These are phyloP conservation scores for Symmetrospora coprosmae DNA, from an alignment of 768 basidiomycete genomes.

Conservation along the genomic window DNA sequence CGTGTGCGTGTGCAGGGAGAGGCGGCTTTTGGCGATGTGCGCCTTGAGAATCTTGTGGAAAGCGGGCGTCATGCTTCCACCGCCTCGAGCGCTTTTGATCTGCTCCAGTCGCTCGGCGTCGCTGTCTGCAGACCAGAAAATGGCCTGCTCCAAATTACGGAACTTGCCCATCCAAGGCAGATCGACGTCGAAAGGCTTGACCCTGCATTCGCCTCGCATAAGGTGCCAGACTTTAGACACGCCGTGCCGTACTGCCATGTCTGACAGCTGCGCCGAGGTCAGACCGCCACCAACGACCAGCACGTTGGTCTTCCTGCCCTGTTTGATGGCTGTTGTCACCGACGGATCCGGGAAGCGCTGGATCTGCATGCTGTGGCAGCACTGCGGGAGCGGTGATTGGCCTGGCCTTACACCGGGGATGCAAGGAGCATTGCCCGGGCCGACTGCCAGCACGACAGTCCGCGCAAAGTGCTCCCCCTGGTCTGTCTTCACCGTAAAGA, in stretches of 20 bases:
- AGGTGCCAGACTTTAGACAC: conserved; percentile 26
- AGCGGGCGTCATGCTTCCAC: conserved; percentile 28
- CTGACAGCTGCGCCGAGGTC: conserved; percentile 32
- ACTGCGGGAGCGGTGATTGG: no score
- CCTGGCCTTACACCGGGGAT: conserved; percentile 20
- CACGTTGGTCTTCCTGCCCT: conserved; percentile 26
- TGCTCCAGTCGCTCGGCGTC: conserved; percentile 12
- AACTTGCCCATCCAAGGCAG: conserved; percentile 26
- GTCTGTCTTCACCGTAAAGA: conserved; percentile 9
- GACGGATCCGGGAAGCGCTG: conserved; percentile 28
- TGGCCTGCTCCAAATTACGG: conserved; percentile 23
- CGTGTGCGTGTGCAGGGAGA: not conserved
- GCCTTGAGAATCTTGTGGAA: conserved; percentile 22
- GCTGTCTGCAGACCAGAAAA: conserved; percentile 26
- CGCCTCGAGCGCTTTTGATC: conserved; percentile 26
- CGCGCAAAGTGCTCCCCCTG: conserved; percentile 2
- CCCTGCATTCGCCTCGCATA: conserved; percentile 25
- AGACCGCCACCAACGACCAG: conserved; percentile 34
- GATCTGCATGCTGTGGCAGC: conserved; percentile 30
- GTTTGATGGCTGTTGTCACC: conserved; percentile 34
- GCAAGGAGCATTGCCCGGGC: conserved; percentile 25
- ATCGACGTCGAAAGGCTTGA: conserved; percentile 7
- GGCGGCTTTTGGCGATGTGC: conserved; percentile 17
- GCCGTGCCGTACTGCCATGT: conserved; percentile 27
- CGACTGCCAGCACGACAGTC: conserved; percentile 29